Percentiles rank a stretch among this genome's conserved stretches.
phyloP scores from a whole-genome alignment of 306 rosid species.

The Betula pendula region DNA sequence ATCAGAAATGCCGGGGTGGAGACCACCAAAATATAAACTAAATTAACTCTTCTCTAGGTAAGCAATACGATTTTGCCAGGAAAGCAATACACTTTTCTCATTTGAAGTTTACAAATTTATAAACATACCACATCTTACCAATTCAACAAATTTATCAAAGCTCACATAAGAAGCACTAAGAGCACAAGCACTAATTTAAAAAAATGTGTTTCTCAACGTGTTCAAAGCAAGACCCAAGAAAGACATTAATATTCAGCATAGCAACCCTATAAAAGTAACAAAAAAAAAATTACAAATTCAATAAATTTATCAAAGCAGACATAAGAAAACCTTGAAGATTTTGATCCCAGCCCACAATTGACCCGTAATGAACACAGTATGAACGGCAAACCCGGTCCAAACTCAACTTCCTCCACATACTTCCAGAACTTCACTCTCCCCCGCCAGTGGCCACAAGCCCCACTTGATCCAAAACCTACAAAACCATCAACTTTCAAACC shows the following conservation, averaged over 20 bases:
- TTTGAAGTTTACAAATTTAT: background rate
- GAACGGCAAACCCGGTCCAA: conserved; percentile 72
- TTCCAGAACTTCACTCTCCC: conserved; percentile 59
- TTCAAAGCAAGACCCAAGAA: background rate
- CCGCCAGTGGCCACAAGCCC: conserved; percentile 41
- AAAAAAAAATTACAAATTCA: background rate
- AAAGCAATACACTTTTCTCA: background rate
- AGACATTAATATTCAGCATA: background rate
- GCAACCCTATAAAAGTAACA: background rate
- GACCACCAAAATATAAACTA: background rate
- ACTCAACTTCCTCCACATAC: conserved; percentile 71
- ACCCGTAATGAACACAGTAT: conserved; percentile 60
- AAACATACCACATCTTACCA: no score
- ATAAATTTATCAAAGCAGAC: conserved; percentile 6
- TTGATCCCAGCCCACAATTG: conserved; percentile 34
- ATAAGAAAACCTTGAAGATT: conserved; percentile 50
- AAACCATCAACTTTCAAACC: background rate
- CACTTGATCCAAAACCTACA: conserved; percentile 28
- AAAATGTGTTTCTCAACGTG: background rate
- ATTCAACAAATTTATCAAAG: background rate
- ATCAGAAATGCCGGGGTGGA: background rate
- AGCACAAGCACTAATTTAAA: background rate
- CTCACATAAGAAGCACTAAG: background rate
- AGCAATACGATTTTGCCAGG: background rate
- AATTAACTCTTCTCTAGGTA: background rate